phyloP scores from a whole-genome alignment of 2,329 filamentous ascomycete genomes.

The Calonectria pteridis region DNA sequence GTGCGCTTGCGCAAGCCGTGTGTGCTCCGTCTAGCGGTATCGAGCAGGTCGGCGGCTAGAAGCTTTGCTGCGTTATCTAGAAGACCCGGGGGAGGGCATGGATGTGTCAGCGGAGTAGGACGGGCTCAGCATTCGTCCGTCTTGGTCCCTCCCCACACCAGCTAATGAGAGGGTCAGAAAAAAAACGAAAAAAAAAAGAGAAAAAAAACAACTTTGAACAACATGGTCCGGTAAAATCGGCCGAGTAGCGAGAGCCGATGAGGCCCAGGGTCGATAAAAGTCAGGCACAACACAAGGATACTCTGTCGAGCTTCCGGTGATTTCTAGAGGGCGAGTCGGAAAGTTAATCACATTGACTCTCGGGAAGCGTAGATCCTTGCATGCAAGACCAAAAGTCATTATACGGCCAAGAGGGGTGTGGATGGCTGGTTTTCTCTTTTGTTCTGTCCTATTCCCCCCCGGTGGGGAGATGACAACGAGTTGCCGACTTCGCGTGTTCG shows the following conservation, averaged over 20 bases:
- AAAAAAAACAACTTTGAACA: background rate
- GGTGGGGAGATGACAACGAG: background rate
- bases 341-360: constrained; percentile 6
- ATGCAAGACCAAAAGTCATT: background rate
- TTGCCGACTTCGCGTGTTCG: background rate
- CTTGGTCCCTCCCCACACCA: background rate
- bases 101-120: background rate
- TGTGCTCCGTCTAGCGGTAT: background rate
- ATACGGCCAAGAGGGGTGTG: background rate
- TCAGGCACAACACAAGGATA: background rate
- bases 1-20: no score
- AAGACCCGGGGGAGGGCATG: background rate
- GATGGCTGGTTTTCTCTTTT: background rate
- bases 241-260: background rate
- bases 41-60: background rate
- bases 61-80: background rate
- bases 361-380: constrained; percentile 5
- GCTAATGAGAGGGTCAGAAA: background rate
- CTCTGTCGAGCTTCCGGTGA: background rate
- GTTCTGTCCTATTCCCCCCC: background rate
- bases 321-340: background rate
- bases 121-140: no score
- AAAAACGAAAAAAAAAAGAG: background rate
- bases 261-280: background rate
- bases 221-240: background rate